Percentiles rank a stretch among this genome's conserved stretches.
phyloP scores from a whole-genome alignment of 805 yeast genomes.

The Jamesozyma spencerorum region DNA sequence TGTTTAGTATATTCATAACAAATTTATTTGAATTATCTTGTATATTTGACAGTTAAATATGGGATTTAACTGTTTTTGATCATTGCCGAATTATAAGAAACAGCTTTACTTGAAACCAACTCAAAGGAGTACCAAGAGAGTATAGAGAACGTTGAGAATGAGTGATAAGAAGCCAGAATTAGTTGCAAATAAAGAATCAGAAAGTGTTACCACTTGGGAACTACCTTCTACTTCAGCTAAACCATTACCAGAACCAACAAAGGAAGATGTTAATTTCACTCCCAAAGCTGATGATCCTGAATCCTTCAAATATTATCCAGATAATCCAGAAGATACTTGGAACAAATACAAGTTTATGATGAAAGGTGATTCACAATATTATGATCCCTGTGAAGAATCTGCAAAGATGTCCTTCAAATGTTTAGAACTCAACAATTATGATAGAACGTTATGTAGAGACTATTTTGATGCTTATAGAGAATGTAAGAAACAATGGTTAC shows the following conservation, averaged over 20 bases:
- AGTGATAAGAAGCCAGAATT: too few relatives aligned
- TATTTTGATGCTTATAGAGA: slow-evolving; percentile 91
- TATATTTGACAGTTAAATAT: too few relatives aligned
- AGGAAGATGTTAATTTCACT: slow-evolving; percentile 4
- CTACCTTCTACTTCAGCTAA: too few relatives aligned
- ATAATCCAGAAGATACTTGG: slow-evolving; percentile 64
- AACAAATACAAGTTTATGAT: slow-evolving; percentile 61
- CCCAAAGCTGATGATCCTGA: slow-evolving; percentile 10
- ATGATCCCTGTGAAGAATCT: slow-evolving; percentile 89
- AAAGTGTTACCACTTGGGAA: too few relatives aligned
- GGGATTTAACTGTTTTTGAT: too few relatives aligned
- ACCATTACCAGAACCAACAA: background rate
- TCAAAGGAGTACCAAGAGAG: too few relatives aligned
- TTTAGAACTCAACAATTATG: slow-evolving; percentile 67
- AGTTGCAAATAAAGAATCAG: too few relatives aligned
- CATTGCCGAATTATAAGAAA: too few relatives aligned
- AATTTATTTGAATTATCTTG: too few relatives aligned
- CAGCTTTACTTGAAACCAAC: too few relatives aligned
- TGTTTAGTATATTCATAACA: too few relatives aligned
- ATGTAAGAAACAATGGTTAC: slow-evolving; percentile 71
- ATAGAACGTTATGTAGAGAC: slow-evolving; percentile 58
- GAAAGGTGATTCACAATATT: slow-evolving; percentile 75
- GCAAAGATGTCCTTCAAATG: slow-evolving; percentile 82
- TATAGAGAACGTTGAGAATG: too few relatives aligned
- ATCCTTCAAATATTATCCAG: slow-evolving; percentile 48